A percentile compares a stretch with the other conserved stretches of the same genome.
Evolutionary conservation across 2,329 filamentous ascomycete species (phyloP).

Genomic region (Ascochyta koolunga): DNA sequence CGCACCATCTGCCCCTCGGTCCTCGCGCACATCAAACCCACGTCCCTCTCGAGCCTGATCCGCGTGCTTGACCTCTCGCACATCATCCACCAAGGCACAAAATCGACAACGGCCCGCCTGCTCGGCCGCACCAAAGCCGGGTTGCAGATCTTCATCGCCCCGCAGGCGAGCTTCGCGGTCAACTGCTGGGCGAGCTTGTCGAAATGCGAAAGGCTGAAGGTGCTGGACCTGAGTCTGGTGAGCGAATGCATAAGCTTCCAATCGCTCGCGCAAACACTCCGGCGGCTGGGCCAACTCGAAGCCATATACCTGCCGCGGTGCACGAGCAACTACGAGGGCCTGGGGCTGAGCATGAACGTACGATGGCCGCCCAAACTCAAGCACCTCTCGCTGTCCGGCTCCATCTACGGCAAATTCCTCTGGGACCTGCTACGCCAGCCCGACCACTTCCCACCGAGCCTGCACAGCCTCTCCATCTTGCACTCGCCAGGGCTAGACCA

Average conservation of each 20-base stretch:
- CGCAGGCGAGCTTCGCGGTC: constrained; percentile 62
- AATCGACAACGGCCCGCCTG: constrained; percentile 62
- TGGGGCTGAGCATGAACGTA: constrained; percentile 30
- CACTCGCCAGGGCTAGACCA: constrained; percentile 52
- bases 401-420: constrained; percentile 51
- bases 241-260: constrained; percentile 57
- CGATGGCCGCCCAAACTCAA: constrained; percentile 54
- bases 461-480: constrained; percentile 44
- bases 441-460: constrained; percentile 37
- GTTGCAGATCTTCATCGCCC: constrained; percentile 62
- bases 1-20: constrained; percentile 61
- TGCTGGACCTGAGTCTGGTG: constrained; percentile 61
- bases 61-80: constrained; percentile 58
- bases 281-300: constrained; percentile 53
- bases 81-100: constrained; percentile 65
- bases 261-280: constrained; percentile 58
- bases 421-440: constrained; percentile 44
- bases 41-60: constrained; percentile 58
- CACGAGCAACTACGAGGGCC: constrained; percentile 37
- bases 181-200: constrained; percentile 63
- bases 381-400: constrained; percentile 52
- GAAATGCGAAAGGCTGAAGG: constrained; percentile 58
- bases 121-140: constrained; percentile 60
- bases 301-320: constrained; percentile 55
- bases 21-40: constrained; percentile 56